Base-by-base conservation (phyloP, 208 protist genomes). In the Crithidia mellificae region DNA sequence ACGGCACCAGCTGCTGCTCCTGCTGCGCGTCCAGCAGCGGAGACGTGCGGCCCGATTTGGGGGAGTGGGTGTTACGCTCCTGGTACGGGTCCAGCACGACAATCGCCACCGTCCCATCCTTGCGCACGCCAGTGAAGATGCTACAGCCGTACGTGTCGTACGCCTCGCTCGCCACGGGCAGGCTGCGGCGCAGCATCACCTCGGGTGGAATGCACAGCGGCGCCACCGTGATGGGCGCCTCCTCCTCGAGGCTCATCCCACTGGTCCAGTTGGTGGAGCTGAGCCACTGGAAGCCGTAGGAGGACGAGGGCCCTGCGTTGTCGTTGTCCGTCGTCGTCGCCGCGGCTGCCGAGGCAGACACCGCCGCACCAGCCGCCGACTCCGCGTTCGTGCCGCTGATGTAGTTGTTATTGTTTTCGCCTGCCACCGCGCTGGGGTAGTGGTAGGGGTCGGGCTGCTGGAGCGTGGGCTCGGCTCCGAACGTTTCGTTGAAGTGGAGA, bases 81-180 rank as follows among this genome's bases (percentile, higher is more conserved):
- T 52, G 69, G 53, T 68, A 63, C 14, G 64, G 59, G 61, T 63
- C 61, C 53, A 74, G 25, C 61, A 68, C 57, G 5, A 68, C 29
- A 17, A 68, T 30, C n/a, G 61, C 58, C 30, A 68, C 32, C 22
- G 52, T 68, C 14, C 62, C 61, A 24, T 63, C 61, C 24, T 39
- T 30, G 17, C 59, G 59, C 54, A 74, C 43, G 17, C 46, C 54
- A 8, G 61, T 68, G 27, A 52, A 68, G 25, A 74, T 46, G 49
- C 61, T 67, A 46, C 53, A 68, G 14, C 49, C 43, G 22, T 64
- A 43, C 14, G 46, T 50, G 56, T 34, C 62, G 61, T 63, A 74
- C 17, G 61, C 54, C 24, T 47, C 69, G 46, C 69, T 50, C 8
- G 20, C 46, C 29, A 74, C 44, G 14, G 69, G 69, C 6, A 68